phyloP scores from a whole-genome alignment of 495 filamentous ascomycete species.

The Penicillium pulvis region DNA sequence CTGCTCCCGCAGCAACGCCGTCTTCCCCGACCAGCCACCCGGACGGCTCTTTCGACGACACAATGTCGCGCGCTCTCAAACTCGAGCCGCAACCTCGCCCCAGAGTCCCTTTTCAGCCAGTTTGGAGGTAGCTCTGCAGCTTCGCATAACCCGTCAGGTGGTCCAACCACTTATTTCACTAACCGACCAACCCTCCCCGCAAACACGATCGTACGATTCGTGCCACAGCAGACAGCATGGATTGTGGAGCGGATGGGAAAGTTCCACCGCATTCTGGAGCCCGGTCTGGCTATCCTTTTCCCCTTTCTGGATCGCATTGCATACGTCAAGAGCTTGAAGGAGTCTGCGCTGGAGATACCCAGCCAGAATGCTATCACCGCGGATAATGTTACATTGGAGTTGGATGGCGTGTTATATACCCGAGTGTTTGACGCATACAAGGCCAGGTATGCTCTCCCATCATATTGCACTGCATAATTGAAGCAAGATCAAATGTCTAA shows the following conservation, averaged over 20 bases:
- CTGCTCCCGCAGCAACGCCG: constrained; percentile 28
- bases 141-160: constrained; percentile 21
- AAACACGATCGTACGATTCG: constrained; percentile 95
- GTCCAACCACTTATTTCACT: constrained; percentile 56
- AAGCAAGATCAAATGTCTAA: not conserved
- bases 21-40: constrained; percentile 21
- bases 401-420: constrained; percentile 95
- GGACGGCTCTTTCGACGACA: constrained; percentile 27
- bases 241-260: constrained; percentile 99
- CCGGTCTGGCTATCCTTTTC: constrained; percentile 84
- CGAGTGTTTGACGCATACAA: constrained; percentile 97
- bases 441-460: constrained; percentile 62
- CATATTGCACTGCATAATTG: not conserved
- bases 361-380: constrained; percentile 96
- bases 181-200: constrained; percentile 70
- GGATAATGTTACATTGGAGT: constrained; percentile 95
- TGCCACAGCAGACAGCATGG: constrained; percentile 99
- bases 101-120: constrained; percentile 36
- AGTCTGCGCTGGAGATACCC: constrained; percentile 93
- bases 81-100: constrained; percentile 33
- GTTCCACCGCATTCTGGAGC: constrained; percentile 88
- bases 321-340: constrained; percentile 97
- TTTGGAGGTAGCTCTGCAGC: constrained; percentile 20
- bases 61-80: constrained; percentile 39
- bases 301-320: constrained; percentile 95